Conservation (phyloP, 169 alveolate species). For the Theileria equi region DNA sequence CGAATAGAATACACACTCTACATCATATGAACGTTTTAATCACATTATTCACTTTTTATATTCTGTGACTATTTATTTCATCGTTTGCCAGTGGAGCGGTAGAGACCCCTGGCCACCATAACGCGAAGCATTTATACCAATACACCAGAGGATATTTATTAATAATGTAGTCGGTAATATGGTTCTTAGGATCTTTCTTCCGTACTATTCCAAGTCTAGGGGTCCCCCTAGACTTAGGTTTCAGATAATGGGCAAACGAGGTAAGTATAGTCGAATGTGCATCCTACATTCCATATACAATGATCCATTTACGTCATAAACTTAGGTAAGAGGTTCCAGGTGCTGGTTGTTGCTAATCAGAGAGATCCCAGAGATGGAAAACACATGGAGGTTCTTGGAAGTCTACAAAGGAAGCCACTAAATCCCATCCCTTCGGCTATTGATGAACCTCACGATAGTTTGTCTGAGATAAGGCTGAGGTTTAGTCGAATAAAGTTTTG, state of each 20-base stretch:
- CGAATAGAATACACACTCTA: too few relatives aligned
- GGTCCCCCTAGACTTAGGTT: constrained; percentile 78
- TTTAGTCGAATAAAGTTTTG: constrained; percentile 83
- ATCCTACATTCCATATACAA: not conserved
- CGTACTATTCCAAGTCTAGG: constrained; percentile 71
- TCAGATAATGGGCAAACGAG: constrained; percentile 76
- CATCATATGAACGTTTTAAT: too few relatives aligned
- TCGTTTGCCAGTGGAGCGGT: too few relatives aligned
- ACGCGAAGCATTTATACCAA: too few relatives aligned
- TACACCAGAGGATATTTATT: too few relatives aligned
- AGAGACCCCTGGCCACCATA: too few relatives aligned
- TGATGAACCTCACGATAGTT: constrained; percentile 68
- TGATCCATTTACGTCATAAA: not conserved
- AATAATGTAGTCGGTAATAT: too few relatives aligned
- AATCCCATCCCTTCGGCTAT: constrained; percentile 70
- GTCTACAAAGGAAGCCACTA: constrained; percentile 65
- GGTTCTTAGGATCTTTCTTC: constrained; percentile 69
- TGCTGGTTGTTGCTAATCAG: constrained; percentile 83
- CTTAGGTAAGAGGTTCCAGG: constrained; percentile 70
- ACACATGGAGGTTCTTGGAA: constrained; percentile 84
- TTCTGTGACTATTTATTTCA: too few relatives aligned
- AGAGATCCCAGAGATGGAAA: constrained; percentile 85
- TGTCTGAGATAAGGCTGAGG: constrained; percentile 79
- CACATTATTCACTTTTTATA: too few relatives aligned
- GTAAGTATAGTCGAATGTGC: constrained; percentile 20